These are phyloP conservation scores for Canariomyces notabilis DNA, from an alignment of 2,329 filamentous ascomycete genomes.

Conservation along the genomic window DNA sequence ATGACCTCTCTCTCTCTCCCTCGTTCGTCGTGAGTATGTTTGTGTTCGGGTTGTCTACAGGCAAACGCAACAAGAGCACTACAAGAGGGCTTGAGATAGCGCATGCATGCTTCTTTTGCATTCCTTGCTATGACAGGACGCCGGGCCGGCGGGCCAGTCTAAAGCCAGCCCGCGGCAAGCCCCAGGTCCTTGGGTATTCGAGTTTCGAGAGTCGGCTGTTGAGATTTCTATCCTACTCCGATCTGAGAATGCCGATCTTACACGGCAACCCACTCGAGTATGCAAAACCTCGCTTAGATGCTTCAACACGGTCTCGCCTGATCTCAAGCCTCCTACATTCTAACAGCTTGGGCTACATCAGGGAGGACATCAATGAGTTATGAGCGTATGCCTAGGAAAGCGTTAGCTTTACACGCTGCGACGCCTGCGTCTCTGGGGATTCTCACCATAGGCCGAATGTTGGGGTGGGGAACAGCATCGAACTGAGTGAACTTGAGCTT, in stretches of 20 bases:
- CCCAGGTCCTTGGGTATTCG: no score
- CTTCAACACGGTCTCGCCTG: background rate
- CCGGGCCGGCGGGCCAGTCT: no score
- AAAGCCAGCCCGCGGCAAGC: no score
- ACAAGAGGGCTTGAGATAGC: no score
- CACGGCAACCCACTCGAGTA: background rate
- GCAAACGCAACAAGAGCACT: no score
- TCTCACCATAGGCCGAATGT: constrained; percentile 84
- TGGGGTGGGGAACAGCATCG: constrained; percentile 91
- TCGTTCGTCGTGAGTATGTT: background rate
- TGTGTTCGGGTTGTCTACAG: background rate
- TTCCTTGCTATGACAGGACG: no score
- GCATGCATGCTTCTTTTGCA: no score
- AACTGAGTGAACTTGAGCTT: constrained; percentile 92
- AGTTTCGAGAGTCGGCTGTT: background rate
- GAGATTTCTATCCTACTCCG: no score
- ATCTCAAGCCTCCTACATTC: constrained; percentile 4
- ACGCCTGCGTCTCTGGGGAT: background rate
- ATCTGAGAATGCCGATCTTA: background rate
- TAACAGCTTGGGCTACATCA: constrained; percentile 51
- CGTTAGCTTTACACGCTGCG: background rate
- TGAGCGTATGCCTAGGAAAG: constrained; percentile 70
- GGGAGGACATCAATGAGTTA: constrained; percentile 71
- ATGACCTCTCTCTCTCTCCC: constrained; percentile 20
- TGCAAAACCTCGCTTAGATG: constrained; percentile 8